Percentiles rank a stretch among this genome's conserved stretches.
Conservation (phyloP, 1,139 yeast genomes). For the Yamadazyma siamensis region DNA sequence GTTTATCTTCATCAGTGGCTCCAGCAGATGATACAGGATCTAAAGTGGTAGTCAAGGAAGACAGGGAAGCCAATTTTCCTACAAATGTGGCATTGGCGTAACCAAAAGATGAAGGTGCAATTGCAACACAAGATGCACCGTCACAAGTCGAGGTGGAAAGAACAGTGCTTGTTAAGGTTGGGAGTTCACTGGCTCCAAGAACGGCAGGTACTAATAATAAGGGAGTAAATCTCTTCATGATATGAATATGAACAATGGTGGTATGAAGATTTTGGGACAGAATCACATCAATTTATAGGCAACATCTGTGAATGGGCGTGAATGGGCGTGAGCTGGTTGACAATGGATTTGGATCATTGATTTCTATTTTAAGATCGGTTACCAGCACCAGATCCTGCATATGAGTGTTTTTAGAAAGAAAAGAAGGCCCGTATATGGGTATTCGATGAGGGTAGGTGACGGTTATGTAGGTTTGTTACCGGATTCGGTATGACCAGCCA, state of each 20-base stretch:
- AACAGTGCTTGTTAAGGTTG: constrained; percentile 27
- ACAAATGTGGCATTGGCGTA: constrained; percentile 18
- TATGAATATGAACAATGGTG: not conserved
- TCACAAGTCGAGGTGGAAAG: constrained; percentile 22
- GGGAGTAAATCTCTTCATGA: constrained; percentile 9
- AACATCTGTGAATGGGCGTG: too few relatives aligned
- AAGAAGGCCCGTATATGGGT: too few relatives aligned
- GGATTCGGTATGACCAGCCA: too few relatives aligned
- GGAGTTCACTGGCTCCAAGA: constrained; percentile 17
- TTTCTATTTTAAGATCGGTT: too few relatives aligned
- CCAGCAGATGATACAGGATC: constrained; percentile 3
- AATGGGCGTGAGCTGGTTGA: too few relatives aligned
- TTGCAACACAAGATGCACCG: constrained; percentile 11
- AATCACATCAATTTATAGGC: too few relatives aligned
- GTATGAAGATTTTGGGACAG: not conserved
- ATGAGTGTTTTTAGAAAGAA: too few relatives aligned
- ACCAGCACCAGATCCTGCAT: too few relatives aligned
- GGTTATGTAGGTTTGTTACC: too few relatives aligned
- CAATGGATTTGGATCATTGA: too few relatives aligned
- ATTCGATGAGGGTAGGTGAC: too few relatives aligned
- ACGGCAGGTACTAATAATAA: constrained; percentile 20
- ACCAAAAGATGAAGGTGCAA: constrained; percentile 27
- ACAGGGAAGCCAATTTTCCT: not conserved
- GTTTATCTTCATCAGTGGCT: constrained; percentile 12
- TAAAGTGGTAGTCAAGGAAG: not conserved